Evolutionary conservation across 164 flowering plant species (phyloP), one percentile per base, ranked within the genome.

Genomic region (Santalum album): DNA sequence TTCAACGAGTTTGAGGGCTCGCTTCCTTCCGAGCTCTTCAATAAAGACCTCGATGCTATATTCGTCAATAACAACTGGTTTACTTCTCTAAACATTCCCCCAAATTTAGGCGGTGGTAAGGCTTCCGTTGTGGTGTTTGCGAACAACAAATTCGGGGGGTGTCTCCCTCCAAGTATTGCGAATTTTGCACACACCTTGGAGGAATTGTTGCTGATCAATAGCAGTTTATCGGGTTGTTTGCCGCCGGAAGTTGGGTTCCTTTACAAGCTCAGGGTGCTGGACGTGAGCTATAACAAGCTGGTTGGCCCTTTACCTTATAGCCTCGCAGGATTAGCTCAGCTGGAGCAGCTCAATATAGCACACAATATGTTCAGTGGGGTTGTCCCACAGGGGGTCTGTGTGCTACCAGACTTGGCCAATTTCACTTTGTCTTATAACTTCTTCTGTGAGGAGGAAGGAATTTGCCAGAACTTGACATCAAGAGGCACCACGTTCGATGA

Each of bases 1-100:
- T 88, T 20, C 76, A 88, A 88, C 25, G 85, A 83, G 44, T 88
- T 88, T 23, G 88, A 83, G 69, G 96, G 96, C 40, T 60, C 77
- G n/a, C 4, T 86, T 34, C 90, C 94, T 19, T 29, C 83, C 15
- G 43, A 73, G 14, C 79, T 86, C 61, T 86, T 79, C 62, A 51
- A 60, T 24, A 65, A 40, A 20, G 42, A 23, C 18, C 64, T 83
- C 1, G 94, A 88, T 35, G 94, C 94, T 0, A 72, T 88, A 6
- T 83, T 88, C 39, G 55, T 88, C 7, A 88, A 88, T 54, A 75
- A 74, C 73, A 88, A 88, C 51, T 72, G 78, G 3, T 71, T 88
- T 21, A 65, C 69, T 2, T 68, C 59, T 15, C 58, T 62, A 25
- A 61, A 18, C 45, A 23, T 88, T 17, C 94, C 94, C 0, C 15